A percentile compares a stretch with the other conserved stretches of the same genome.
Conservation (phyloP, 306 rosid genomes). For the Trifolium repens region DNA sequence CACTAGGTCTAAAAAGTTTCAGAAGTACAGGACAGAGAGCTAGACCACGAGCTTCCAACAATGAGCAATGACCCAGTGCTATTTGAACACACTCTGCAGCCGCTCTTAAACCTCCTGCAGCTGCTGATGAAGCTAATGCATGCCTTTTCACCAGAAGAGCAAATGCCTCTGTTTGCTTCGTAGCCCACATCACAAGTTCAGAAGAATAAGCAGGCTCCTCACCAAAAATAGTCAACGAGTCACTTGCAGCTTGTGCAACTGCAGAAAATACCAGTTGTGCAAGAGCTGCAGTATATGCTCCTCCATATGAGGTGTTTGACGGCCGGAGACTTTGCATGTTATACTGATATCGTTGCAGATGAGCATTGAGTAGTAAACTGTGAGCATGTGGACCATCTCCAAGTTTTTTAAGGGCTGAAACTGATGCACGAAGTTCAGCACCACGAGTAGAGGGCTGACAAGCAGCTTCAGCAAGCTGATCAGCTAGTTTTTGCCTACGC, state of each 20-base stretch:
- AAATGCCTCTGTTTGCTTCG: slow-evolving; percentile 89
- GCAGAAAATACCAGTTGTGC: slow-evolving; percentile 96
- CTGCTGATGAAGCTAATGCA: slow-evolving; percentile 97
- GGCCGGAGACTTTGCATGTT: slow-evolving; percentile 96
- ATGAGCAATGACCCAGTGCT: slow-evolving; percentile 96
- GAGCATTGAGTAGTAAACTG: slow-evolving; percentile 83
- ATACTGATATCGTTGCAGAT: slow-evolving; percentile 83
- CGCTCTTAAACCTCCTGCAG: slow-evolving; percentile 99
- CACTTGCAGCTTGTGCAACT: slow-evolving; percentile 94
- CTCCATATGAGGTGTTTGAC: slow-evolving; percentile 96
- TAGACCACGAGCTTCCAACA: slow-evolving; percentile 95
- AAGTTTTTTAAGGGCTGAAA: slow-evolving; percentile 90
- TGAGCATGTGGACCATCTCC: slow-evolving; percentile 98
- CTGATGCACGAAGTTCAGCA: slow-evolving; percentile 85
- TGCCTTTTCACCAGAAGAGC: slow-evolving; percentile 88
- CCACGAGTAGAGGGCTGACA: slow-evolving; percentile 98
- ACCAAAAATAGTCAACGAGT: slow-evolving; percentile 87
- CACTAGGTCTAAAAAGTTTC: slow-evolving; percentile 96
- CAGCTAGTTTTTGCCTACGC: slow-evolving; percentile 82
- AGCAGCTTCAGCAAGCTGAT: slow-evolving; percentile 99
- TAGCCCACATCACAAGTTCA: slow-evolving; percentile 98
- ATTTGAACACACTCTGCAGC: slow-evolving; percentile 99
- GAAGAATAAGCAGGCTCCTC: slow-evolving; percentile 83
- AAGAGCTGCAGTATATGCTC: slow-evolving; percentile 98
- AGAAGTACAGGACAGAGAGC: slow-evolving; percentile 92